These are phyloP conservation scores for Boletus sp. DNA, from an alignment of 1,284 basidiomycete genomes.

Conservation along the genomic window DNA sequence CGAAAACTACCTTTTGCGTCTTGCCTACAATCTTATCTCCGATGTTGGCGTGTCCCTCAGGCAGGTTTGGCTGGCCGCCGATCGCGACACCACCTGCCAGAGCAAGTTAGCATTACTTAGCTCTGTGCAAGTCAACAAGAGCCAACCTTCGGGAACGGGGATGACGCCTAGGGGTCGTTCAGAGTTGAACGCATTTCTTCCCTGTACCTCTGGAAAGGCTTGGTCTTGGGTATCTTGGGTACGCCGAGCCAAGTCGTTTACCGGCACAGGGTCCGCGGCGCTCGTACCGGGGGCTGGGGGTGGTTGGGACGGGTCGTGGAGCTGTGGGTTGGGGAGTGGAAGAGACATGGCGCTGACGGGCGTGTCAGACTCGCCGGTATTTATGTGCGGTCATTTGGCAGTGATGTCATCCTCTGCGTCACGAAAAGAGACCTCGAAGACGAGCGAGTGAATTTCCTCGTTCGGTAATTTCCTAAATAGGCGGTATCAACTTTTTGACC, in stretches of 20 bases:
- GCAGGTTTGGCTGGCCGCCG: constrained; percentile 39
- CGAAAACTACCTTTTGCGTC: constrained; percentile 44
- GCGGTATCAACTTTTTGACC: neutral
- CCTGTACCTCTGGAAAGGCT: constrained; percentile 5
- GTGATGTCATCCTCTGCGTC: constrained; percentile 16
- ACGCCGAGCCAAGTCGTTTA: neutral
- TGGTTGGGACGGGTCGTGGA: constrained; percentile 20
- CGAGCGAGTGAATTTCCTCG: neutral
- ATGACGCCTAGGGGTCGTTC: constrained; percentile 41
- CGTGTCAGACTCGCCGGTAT: constrained; percentile 11
- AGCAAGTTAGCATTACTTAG: neutral
- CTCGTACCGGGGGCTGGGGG: constrained; percentile 9
- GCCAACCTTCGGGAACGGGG: constrained; percentile 37
- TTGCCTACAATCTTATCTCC: constrained; percentile 54
- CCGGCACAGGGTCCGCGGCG: neutral
- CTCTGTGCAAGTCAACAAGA: neutral
- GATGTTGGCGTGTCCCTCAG: constrained; percentile 39
- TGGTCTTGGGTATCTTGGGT: neutral
- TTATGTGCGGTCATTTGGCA: constrained; percentile 11
- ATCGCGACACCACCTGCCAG: constrained; percentile 45
- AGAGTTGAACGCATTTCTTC: constrained; percentile 34
- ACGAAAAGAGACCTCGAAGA: too few species aligned
- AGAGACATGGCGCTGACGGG: constrained; percentile 10
- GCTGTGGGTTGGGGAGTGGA: neutral
- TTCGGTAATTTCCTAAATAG: constrained; percentile 12